Evolutionary conservation across 2,329 filamentous ascomycete species (phyloP), one percentile per base, ranked within the genome.

Genomic region (Ceratocystiopsis sp.): DNA sequence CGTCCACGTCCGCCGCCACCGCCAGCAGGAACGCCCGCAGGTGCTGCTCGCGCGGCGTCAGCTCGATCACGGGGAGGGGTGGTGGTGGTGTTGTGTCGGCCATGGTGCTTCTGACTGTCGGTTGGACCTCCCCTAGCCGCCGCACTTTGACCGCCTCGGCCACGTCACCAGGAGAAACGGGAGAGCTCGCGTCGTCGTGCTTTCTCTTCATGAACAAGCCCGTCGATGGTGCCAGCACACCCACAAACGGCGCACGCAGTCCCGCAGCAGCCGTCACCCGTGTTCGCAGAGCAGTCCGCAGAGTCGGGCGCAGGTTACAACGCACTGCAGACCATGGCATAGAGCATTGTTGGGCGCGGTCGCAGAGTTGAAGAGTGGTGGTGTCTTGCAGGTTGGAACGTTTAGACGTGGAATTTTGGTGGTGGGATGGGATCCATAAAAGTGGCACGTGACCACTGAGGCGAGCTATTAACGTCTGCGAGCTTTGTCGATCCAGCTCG

Each of bases 1-100:
- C 53, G 52, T 82, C 72, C 48, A 86, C 77, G 53, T 77, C 80
- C 12, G 69, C 60, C 19, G 83, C 84, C n/a, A 86, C 82, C 56
- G 93, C 84, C 16, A 95, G 68, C 17, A 96, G 71, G 13, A 95
- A 70, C n/a, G 64, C 61, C 48, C 80, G 78, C 35, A 95, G 69
- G 49, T 78, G 79, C 36, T 68, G 62, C 60, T 96, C 89, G 44
- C 75, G 69, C 6, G 73, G 63, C 13, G 73, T 86, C 48, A 95
- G 74, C 45, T 21, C 21, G 21, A 21, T 21, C 21, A 21, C 21
- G 4, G 21, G 21, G 21, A 8, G 42, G 10, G 45, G 17, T 16
- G 35, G 21, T 8, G 4, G 21, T 21, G 21, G 4, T 8, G 21
- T 21, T 21, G 21, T 21, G 21, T 21, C 21, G 21, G 21, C 21